These are phyloP conservation scores for Fusarium dimerum DNA, from an alignment of 2,329 filamentous ascomycete genomes.

Conservation along the genomic window DNA sequence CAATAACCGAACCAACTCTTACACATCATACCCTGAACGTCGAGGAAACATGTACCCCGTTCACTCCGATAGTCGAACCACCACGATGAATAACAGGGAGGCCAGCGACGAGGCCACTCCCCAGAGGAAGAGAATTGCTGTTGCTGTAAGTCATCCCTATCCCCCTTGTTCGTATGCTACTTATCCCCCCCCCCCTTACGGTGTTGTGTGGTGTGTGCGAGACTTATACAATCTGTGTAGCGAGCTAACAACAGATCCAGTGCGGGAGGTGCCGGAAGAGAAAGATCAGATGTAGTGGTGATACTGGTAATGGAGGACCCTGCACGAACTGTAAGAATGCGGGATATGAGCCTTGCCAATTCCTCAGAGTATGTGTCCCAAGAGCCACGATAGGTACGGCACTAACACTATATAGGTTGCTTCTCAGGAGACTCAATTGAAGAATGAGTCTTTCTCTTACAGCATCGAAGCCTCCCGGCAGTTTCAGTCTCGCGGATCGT, in stretches of 20 bases:
- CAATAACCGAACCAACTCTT: constrained; percentile 13
- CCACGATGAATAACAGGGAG: constrained; percentile 33
- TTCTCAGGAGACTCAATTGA: constrained; percentile 33
- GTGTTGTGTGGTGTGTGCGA: constrained; percentile 25
- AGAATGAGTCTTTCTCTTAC: constrained; percentile 30
- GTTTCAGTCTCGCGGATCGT: constrained; percentile 29
- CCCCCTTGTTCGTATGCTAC: not conserved
- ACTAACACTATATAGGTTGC: constrained; percentile 29
- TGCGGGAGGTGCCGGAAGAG: constrained; percentile 87
- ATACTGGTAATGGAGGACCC: constrained; percentile 72
- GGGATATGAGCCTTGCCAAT: constrained; percentile 71
- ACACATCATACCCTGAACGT: constrained; percentile 25
- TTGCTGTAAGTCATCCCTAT: constrained; percentile 51
- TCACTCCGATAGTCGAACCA: constrained; percentile 20
- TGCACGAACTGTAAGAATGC: constrained; percentile 83
- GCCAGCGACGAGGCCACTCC: constrained; percentile 40
- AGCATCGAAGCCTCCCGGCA: constrained; percentile 34
- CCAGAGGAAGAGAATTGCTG: constrained; percentile 59
- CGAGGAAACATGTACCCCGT: constrained; percentile 16
- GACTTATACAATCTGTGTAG: constrained; percentile 23
- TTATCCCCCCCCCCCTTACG: constrained; percentile 8
- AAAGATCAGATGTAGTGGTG: constrained; percentile 93
- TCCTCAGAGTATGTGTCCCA: constrained; percentile 68
- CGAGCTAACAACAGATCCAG: constrained; percentile 47
- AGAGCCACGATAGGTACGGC: not conserved